phyloP scores from a whole-genome alignment of 305 asterid species.

The Solanum hybrid region DNA sequence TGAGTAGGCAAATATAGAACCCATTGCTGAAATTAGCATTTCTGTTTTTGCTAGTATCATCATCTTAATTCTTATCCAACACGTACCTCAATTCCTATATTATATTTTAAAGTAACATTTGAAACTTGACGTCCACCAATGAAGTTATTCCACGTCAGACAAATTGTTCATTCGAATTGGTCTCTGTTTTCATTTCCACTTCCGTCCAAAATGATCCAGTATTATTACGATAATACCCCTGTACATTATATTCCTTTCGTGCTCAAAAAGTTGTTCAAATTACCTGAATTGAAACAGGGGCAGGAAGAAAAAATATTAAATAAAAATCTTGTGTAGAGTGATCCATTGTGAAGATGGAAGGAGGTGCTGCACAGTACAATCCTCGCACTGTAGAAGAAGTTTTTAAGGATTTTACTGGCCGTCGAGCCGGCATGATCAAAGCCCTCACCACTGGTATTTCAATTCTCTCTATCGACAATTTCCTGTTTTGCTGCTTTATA shows the following conservation, averaged over 20 bases:
- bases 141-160: not conserved
- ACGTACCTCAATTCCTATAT: not conserved
- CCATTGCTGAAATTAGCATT: not conserved
- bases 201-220: not conserved
- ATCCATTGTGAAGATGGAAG: constrained; percentile 6
- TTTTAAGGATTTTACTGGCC: constrained; percentile 25
- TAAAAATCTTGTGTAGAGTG: not conserved
- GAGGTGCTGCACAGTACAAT: constrained; percentile 13
- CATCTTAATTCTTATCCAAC: not conserved
- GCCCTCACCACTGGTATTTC: constrained; percentile 28
- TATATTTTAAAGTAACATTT: not conserved
- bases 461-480: not conserved
- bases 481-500: not conserved
- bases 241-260: not conserved
- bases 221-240: not conserved
- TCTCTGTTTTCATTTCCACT: not conserved
- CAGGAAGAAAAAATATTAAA: not conserved
- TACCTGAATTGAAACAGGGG: not conserved
- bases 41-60: not conserved
- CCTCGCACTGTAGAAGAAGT: constrained; percentile 31
- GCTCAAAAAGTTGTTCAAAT: not conserved
- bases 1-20: not conserved
- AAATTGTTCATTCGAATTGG: not conserved
- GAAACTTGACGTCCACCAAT: not conserved
- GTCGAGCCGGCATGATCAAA: constrained; percentile 29